Percentiles rank a stretch among this genome's conserved stretches.
Evolutionary conservation across 768 basidiomycete genomes (phyloP).

Genomic region (Mycena latifolia): DNA sequence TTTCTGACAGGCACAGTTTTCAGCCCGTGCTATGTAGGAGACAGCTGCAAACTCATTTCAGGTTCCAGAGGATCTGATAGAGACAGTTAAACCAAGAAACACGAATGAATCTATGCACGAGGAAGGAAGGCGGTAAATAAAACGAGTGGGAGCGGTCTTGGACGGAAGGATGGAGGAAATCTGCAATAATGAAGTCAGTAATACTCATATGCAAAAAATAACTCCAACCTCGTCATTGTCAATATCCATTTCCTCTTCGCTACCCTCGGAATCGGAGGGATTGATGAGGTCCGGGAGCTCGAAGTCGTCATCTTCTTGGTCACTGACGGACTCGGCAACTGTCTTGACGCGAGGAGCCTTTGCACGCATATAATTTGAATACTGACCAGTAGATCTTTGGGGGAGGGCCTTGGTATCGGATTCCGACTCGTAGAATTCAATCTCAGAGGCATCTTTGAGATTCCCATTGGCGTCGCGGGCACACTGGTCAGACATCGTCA

Average conservation of each 20-base stretch:
- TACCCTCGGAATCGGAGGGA: neutral
- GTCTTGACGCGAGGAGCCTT: neutral
- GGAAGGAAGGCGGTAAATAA: too few relatives aligned
- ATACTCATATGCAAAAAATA: too few relatives aligned
- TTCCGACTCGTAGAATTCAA: constrained; percentile 18
- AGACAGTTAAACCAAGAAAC: neutral
- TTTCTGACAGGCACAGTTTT: too few relatives aligned
- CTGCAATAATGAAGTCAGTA: too few relatives aligned
- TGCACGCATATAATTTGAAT: neutral
- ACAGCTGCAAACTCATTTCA: neutral
- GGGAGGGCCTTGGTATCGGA: constrained; percentile 12
- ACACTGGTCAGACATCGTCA: constrained; percentile 3
- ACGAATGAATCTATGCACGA: neutral
- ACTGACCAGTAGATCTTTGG: neutral
- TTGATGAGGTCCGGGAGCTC: neutral
- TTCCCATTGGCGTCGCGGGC: neutral
- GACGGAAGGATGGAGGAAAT: too few relatives aligned
- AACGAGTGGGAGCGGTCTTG: too few relatives aligned
- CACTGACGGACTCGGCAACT: neutral
- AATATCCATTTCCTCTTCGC: neutral
- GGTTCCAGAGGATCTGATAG: too few relatives aligned
- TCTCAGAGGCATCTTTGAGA: constrained; percentile 2
- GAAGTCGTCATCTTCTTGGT: neutral
- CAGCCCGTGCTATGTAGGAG: too few relatives aligned
- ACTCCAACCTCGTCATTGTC: too few relatives aligned